Evolutionary conservation across 768 basidiomycete species (phyloP), one percentile per base, ranked within the genome.

Genomic region (Pulveroboletus ravenelii): DNA sequence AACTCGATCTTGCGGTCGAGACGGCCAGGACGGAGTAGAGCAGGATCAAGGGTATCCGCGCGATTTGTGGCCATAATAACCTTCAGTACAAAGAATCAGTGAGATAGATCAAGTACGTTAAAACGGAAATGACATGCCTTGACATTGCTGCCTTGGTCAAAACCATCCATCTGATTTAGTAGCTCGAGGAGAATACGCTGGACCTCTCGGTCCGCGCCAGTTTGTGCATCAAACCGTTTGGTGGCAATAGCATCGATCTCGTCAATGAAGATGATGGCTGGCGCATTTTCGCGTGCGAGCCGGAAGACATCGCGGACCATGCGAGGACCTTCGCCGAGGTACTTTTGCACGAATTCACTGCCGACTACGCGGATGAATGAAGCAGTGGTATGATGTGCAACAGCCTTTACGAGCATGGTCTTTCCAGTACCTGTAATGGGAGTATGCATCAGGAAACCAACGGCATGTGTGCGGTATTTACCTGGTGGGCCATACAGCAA

Each of bases 21-120:
- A 62, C 96, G 92, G 64, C 96, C 96, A 36, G 96, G 96, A 61
- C 96, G 92, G 32, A 99, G 85, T 37, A 99, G 75, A 5, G 96
- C 96, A 51, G 96, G 96, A 70, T 99, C 96, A 29, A 99, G 79
- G 6, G 96, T 99, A 70, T 99, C 96, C 41, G 91, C 90, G 60
- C 96, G 89, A 73, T 99, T 99, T 38, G 96, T 99, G 25, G 96
- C 96, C 96, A 98, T 98, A 67, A 99, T 99, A 37, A 99, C 96
- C 93, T 96, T 53, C 1, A 6, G 25, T 44, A 48, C 18, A 29
- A 31, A 31, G 38, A 29, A 18, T 51, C 25, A 43, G 38, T 8
- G 2, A 10, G 32, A 30, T 6, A 38, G 25, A 42, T 38, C 4
- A 25, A 42, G 10, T 1, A 30, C 17, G 12, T 14, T 18, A 5